Evolutionary conservation across 2,329 filamentous ascomycete species (phyloP).

Genomic region (Penicillium sp.): DNA sequence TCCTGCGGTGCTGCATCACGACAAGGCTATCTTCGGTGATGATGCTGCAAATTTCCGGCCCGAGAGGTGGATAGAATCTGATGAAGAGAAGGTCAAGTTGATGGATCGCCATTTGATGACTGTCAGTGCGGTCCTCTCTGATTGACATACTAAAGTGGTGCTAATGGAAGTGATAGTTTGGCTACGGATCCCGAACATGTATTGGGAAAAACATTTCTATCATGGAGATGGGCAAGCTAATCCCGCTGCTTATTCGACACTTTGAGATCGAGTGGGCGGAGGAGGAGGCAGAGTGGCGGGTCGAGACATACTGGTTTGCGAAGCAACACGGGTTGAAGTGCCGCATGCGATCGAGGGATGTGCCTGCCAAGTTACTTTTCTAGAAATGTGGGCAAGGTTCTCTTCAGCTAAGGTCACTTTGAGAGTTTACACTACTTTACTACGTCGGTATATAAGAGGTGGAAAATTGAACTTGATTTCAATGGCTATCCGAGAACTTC

Average conservation of each 20-base stretch:
- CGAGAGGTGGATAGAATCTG: constrained; percentile 5
- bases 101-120: constrained; percentile 21
- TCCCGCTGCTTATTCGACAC: constrained; percentile 26
- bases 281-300: constrained; percentile 10
- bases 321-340: constrained; percentile 15
- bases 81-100: constrained; percentile 10
- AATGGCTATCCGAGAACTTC: background rate
- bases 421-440: background rate
- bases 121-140: background rate
- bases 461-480: background rate
- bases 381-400: background rate
- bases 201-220: constrained; percentile 34
- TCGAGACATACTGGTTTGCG: constrained; percentile 15
- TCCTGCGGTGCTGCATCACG: constrained; percentile 3
- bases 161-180: constrained; percentile 20
- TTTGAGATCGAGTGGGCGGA: constrained; percentile 23
- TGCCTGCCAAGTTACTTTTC: background rate
- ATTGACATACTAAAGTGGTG: background rate
- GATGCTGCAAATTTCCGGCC: constrained; percentile 68
- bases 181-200: constrained; percentile 28
- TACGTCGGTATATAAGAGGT: background rate
- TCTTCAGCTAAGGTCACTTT: background rate
- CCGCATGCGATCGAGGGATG: background rate
- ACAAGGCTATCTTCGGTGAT: constrained; percentile 7
- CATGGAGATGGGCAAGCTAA: constrained; percentile 32